Base-by-base conservation (phyloP, 75 land plant species). In the Sequoia sempervirens region DNA sequence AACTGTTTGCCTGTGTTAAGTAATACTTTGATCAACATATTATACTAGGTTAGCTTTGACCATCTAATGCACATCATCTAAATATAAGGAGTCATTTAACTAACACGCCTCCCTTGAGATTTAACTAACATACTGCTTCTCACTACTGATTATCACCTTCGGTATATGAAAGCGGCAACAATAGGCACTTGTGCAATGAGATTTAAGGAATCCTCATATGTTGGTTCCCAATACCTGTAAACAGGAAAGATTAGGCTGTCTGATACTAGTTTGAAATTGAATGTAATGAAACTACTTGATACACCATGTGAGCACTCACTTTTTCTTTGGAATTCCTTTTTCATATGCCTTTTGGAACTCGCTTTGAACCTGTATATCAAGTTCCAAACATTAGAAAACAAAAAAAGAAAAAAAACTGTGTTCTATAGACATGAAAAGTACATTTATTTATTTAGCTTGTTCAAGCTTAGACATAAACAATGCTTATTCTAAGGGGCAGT, bases 261-360 rank as follows among this genome's bases (percentile, higher is more conserved):
- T 64, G 38, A 28, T 70, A 3, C 14, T 54, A 38, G 26, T 18
- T 18, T 82, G 23, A 68, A 53, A 66, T 11, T 52, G 17, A 15
- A 56, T 46, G 46, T 47, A 84, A 6, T 18, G 30, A n/a, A 37
- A 13, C 15, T 72, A 13, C 32, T 41, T 73, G 26, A 20, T 5
- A 76, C 81, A 23, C 0, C n/a, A 26, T 0, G 50, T 53, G 76
- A 80, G 37, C 75, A 23, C 89, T 79, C 85, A 95, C 99, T 96
- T 97, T 82, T 93, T 88, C 89, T 97, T 97, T 34, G 85, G 86
- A 80, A 97, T 91, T 36, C 99, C 99, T 52, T 92, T 96, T 79
- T 93, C 99, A 88, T 97, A 97, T 34, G 96, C 99, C 88, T 93
- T 94, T 79, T 93, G 95, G 80, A 97, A 97, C 86, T 97, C 95